phyloP scores from a whole-genome alignment of 192 early-diverging fungal genomes.

The Umbelopsis sp. region DNA sequence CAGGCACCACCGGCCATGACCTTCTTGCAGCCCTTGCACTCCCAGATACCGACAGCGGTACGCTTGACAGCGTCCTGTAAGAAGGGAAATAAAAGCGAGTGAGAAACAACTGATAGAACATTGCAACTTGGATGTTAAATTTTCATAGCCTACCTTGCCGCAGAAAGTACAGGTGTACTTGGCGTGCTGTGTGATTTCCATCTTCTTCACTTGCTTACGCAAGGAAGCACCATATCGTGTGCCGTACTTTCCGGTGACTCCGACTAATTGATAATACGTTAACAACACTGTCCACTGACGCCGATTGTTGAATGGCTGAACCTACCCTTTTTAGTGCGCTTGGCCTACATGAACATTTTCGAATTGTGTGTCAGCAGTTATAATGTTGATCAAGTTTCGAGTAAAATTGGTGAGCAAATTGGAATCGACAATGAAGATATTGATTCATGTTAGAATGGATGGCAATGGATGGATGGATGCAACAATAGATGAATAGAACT shows the following conservation, averaged over 20 bases:
- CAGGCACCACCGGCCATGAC: slow-evolving; percentile 95
- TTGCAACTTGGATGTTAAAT: neutral
- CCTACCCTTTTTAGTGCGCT: slow-evolving; percentile 92
- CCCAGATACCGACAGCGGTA: slow-evolving; percentile 97
- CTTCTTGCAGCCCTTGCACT: slow-evolving; percentile 96
- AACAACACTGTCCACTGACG: neutral
- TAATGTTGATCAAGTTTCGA: neutral
- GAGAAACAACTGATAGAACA: neutral
- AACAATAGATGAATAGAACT: slow-evolving; percentile 7
- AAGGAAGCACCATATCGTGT: slow-evolving; percentile 99
- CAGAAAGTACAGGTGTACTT: slow-evolving; percentile 99
- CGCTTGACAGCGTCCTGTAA: slow-evolving; percentile 90
- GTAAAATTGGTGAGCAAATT: neutral
- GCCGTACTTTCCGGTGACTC: slow-evolving; percentile 99
- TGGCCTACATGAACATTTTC: slow-evolving; percentile 56
- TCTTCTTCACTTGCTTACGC: slow-evolving; percentile 96
- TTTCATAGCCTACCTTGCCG: slow-evolving; percentile 76
- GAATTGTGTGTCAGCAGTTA: slow-evolving; percentile 7
- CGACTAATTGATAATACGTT: slow-evolving; percentile 49
- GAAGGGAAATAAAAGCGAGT: neutral
- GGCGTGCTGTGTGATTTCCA: slow-evolving; percentile 99
- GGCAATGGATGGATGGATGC: slow-evolving; percentile 31
- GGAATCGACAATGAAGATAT: slow-evolving; percentile 18
- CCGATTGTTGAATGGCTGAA: neutral
- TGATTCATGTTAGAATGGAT: slow-evolving; percentile 11